These are phyloP conservation scores for Tarenaya hassleriana DNA, from an alignment of 345 rosid species.

Conservation along the genomic window DNA sequence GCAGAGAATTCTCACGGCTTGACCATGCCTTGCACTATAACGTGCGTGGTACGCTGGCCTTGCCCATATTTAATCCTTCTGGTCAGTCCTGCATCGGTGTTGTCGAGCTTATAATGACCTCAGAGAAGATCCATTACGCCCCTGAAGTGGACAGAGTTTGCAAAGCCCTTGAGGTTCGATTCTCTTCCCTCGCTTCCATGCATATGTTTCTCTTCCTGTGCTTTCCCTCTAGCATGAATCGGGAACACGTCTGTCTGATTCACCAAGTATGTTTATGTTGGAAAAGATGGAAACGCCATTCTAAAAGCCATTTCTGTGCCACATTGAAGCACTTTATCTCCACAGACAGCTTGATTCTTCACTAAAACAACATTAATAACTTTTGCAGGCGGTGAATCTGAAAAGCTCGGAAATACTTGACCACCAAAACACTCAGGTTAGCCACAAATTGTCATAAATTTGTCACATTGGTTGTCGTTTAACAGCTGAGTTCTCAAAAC, in stretches of 20 bases:
- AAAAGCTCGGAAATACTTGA: constrained; percentile 82
- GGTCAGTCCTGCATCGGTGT: constrained; percentile 82
- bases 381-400: constrained; percentile 81
- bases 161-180: constrained; percentile 93
- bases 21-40: constrained; percentile 66
- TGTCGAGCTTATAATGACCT: constrained; percentile 82
- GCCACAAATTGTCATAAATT: constrained; percentile 24
- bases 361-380: constrained; percentile 27
- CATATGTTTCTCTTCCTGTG: constrained; percentile 4
- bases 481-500: constrained; percentile 21
- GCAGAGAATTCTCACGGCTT: constrained; percentile 70
- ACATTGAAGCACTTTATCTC: constrained; percentile 3
- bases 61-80: constrained; percentile 80
- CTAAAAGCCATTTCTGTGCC: not conserved
- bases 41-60: constrained; percentile 78
- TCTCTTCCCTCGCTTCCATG: constrained; percentile 22
- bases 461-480: constrained; percentile 15
- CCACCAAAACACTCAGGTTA: constrained; percentile 69
- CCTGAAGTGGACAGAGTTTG: constrained; percentile 94
- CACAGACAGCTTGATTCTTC: not conserved
- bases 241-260: not conserved
- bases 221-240: not conserved
- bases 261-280: not conserved
- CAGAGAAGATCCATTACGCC: constrained; percentile 77
- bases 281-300: not conserved